A percentile compares a stretch with the other conserved stretches of the same genome.
Conservation (phyloP, 345 rosid genomes). For the Kernera saxatilis region DNA sequence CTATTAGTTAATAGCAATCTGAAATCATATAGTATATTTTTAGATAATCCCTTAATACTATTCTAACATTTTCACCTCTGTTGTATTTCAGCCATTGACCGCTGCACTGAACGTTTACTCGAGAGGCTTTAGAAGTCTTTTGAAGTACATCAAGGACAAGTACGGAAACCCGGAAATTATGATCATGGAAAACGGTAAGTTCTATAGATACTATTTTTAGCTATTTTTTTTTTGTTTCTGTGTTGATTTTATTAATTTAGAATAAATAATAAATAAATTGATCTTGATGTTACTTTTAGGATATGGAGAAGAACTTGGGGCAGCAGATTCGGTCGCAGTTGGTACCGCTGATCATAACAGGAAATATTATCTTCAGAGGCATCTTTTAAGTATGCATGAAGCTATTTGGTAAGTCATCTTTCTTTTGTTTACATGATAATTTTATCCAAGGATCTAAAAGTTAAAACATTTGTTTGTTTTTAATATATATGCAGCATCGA, state of each 20-base stretch:
- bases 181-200: slow-evolving; percentile 45
- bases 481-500: neutral
- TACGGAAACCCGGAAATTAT: slow-evolving; percentile 34
- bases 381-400: neutral
- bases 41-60: no score
- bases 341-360: slow-evolving; percentile 12
- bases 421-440: neutral
- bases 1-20: neutral
- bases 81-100: slow-evolving; percentile 25
- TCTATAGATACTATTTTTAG: neutral
- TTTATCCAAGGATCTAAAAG: neutral
- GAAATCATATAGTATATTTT: neutral
- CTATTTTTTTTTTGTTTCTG: no score
- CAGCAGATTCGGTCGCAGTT: neutral
- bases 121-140: slow-evolving; percentile 25
- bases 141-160: slow-evolving; percentile 29
- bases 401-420: slow-evolving; percentile 14
- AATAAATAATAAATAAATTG: neutral
- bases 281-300: neutral
- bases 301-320: neutral
- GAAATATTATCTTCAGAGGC: slow-evolving; percentile 14
- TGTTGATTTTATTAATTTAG: no score
- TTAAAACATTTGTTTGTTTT: neutral
- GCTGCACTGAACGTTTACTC: slow-evolving; percentile 29
- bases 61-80: neutral